These are phyloP conservation scores for Hanseniaspora valbyensis DNA, from an alignment of 805 yeast species.

Conservation along the genomic window DNA sequence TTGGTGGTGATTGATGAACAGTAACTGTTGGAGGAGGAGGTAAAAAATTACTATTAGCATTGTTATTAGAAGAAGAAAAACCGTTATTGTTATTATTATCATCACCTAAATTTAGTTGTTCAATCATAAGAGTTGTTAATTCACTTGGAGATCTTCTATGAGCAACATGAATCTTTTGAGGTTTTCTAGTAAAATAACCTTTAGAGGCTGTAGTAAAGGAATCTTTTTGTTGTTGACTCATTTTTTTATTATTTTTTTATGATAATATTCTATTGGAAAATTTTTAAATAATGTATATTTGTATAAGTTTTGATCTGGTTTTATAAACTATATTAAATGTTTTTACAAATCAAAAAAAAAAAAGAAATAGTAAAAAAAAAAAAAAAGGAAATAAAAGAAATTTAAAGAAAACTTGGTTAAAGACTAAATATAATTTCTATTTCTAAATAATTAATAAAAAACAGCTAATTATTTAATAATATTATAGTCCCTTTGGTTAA, in stretches of 20 bases:
- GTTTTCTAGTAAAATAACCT: constrained; percentile 28
- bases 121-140: constrained; percentile 83
- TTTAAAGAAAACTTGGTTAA: no score
- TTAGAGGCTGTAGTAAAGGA: constrained; percentile 12
- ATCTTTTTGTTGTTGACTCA: constrained; percentile 8
- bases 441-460: no score
- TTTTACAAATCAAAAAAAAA: no score
- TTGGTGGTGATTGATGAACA: constrained; percentile 16
- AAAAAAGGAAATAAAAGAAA: no score
- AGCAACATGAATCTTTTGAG: constrained; percentile 77
- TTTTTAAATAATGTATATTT: no score
- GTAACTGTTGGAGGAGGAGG: constrained; percentile 14
- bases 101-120: constrained; percentile 51
- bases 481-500: no score
- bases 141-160: constrained; percentile 95
- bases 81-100: constrained; percentile 17
- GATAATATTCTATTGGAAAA: background rate
- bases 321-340: no score
- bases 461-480: no score
- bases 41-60: constrained; percentile 18
- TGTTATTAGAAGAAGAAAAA: constrained; percentile 51
- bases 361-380: no score
- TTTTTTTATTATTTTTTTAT: background rate
- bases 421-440: no score
- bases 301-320: no score